Evolutionary conservation across 2,329 filamentous ascomycete species (phyloP).

Genomic region (Knufia fluminis): DNA sequence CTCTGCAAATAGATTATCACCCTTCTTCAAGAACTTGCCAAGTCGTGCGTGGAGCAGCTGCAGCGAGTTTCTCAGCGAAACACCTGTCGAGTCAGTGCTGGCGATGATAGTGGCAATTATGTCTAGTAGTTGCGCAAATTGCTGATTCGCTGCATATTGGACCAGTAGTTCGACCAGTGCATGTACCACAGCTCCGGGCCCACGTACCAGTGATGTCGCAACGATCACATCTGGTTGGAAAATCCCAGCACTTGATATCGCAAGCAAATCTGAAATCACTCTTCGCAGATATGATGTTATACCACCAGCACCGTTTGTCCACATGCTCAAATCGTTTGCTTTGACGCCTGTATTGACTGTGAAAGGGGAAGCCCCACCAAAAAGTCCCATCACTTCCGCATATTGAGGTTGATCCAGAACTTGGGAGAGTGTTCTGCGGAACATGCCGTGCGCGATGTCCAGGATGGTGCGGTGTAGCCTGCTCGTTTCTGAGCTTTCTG

Average conservation of each 20-base stretch:
- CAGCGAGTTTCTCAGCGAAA: conserved; percentile 32
- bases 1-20: conserved; percentile 36
- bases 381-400: conserved; percentile 42
- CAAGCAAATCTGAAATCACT: conserved; percentile 11
- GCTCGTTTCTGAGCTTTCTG: conserved; percentile 50
- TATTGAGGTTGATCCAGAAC: conserved; percentile 12
- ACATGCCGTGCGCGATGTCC: conserved; percentile 45
- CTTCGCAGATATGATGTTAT: conserved; percentile 9
- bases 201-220: conserved; percentile 32
- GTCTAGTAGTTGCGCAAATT: conserved; percentile 36
- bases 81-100: conserved; percentile 29
- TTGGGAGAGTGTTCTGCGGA: conserved; percentile 40
- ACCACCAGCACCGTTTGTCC: conserved; percentile 11
- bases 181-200: conserved; percentile 30
- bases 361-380: conserved; percentile 42
- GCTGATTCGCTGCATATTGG: conserved; percentile 32
- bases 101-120: conserved; percentile 36
- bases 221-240: conserved; percentile 4
- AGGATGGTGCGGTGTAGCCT: conserved; percentile 53
- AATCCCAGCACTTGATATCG: conserved; percentile 1
- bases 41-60: conserved; percentile 31
- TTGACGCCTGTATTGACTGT: conserved; percentile 40
- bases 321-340: conserved; percentile 25
- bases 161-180: conserved; percentile 35
- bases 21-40: conserved; percentile 32